Conservation (phyloP, 352 stramenopile species). For the Phytophthora sp. region DNA sequence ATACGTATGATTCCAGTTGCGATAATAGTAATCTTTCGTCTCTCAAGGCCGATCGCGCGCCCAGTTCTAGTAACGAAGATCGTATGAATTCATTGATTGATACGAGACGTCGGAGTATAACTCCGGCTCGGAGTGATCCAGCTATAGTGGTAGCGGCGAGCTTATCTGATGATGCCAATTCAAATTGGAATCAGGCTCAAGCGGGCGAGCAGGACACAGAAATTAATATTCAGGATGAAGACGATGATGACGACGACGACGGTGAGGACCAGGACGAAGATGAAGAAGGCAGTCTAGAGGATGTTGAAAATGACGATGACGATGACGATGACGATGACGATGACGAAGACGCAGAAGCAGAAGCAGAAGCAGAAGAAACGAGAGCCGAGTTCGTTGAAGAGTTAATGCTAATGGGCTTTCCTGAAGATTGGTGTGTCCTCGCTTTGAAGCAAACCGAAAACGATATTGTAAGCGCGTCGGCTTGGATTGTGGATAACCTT, state of each 20-base stretch:
- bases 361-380: conserved; percentile 63
- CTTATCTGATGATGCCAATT: neutral
- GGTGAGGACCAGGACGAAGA: neutral
- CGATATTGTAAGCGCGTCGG: conserved; percentile 89
- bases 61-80: neutral
- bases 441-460: conserved; percentile 92
- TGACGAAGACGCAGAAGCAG: conserved; percentile 36
- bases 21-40: neutral
- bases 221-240: neutral
- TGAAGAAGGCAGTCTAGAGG: conserved; percentile 5
- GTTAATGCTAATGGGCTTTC: conserved; percentile 93
- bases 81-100: neutral
- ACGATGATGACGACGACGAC: conserved; percentile 3
- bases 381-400: conserved; percentile 88
- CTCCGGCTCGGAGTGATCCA: neutral
- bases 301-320: conserved; percentile 2
- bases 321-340: conserved; percentile 26
- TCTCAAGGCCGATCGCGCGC: neutral
- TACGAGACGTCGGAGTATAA: conserved; percentile 2
- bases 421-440: conserved; percentile 91
- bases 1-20: neutral
- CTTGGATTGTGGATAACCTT: conserved; percentile 94
- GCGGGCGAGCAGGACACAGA: conserved; percentile 9
- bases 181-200: conserved; percentile 21
- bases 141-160: too few species aligned